These are phyloP conservation scores for Lecanicillium sp. DNA, from an alignment of 2,329 filamentous ascomycete genomes.

Conservation along the genomic window DNA sequence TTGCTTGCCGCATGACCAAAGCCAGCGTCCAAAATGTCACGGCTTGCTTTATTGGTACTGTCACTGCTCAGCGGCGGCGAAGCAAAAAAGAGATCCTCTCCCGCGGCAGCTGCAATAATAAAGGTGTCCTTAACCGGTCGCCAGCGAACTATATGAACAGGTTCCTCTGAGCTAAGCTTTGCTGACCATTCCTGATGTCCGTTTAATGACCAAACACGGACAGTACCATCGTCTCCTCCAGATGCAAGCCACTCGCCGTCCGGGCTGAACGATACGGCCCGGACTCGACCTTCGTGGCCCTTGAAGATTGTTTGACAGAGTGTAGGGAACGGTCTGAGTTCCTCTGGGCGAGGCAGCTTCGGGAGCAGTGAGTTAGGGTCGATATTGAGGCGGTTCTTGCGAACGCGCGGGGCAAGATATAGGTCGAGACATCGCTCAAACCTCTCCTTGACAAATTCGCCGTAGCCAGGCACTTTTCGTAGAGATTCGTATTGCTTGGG, in stretches of 20 bases:
- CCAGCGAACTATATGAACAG: constrained; percentile 85
- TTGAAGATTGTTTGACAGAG: constrained; percentile 79
- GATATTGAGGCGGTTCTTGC: constrained; percentile 92
- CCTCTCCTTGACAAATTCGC: constrained; percentile 83
- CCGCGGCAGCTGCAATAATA: constrained; percentile 74
- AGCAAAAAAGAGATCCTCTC: constrained; percentile 79
- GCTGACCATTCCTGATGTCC: constrained; percentile 83
- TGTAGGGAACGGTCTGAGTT: constrained; percentile 91
- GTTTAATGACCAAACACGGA: constrained; percentile 85
- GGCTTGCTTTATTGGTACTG: constrained; percentile 63
- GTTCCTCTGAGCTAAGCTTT: constrained; percentile 66
- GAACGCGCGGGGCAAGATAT: constrained; percentile 85
- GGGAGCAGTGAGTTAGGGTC: constrained; percentile 88
- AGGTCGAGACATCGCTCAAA: constrained; percentile 94
- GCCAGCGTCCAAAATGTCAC: constrained; percentile 74
- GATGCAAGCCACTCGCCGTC: constrained; percentile 79
- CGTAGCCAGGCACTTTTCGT: constrained; percentile 87
- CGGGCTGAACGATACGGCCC: constrained; percentile 77
- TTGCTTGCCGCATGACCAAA: constrained; percentile 82
- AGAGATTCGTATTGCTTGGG: constrained; percentile 76
- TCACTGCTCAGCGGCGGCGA: constrained; percentile 68
- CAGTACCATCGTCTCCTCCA: constrained; percentile 88
- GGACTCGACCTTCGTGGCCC: constrained; percentile 82
- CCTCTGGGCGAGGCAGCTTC: constrained; percentile 86
- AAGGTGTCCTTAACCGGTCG: constrained; percentile 73